Percentiles rank a stretch among this genome's conserved stretches.
phyloP scores from a whole-genome alignment of 257 asterid species.

The Catharanthus roseus region DNA sequence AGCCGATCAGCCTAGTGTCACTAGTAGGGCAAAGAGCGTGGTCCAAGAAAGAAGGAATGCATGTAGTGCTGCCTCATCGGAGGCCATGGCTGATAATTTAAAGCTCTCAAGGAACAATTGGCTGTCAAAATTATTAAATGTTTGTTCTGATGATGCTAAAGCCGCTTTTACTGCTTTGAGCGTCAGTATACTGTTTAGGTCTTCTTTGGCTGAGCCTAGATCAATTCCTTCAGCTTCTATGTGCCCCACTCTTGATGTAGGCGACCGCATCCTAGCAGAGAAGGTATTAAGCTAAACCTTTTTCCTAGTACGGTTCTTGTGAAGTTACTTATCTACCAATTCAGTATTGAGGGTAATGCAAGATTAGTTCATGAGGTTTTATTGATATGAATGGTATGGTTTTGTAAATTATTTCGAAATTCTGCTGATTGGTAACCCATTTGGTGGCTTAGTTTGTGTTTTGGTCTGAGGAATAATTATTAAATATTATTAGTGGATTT shows the following conservation, averaged over 20 bases:
- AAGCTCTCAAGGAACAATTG: conserved; percentile 30
- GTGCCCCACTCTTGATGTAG: conserved; percentile 89
- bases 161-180: conserved; percentile 87
- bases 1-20: conserved; percentile 6
- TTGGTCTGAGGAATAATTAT: background rate
- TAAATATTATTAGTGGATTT: background rate
- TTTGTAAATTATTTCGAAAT: background rate
- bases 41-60: conserved; percentile 11
- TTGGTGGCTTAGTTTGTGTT: background rate
- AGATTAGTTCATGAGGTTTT: background rate
- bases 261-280: conserved; percentile 86
- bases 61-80: conserved; percentile 23
- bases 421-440: background rate
- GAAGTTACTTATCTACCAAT: background rate
- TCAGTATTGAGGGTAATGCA: background rate
- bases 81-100: conserved; percentile 36
- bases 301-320: background rate
- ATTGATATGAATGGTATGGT: background rate
- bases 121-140: conserved; percentile 55
- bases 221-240: conserved; percentile 90
- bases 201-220: conserved; percentile 93
- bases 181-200: conserved; percentile 64
- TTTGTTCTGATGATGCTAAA: conserved; percentile 78
- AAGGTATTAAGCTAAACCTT: conserved; percentile 44
- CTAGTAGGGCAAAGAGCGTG: background rate